Evolutionary conservation across 495 filamentous ascomycete genomes (phyloP).

Genomic region (Tuber magnatum): DNA sequence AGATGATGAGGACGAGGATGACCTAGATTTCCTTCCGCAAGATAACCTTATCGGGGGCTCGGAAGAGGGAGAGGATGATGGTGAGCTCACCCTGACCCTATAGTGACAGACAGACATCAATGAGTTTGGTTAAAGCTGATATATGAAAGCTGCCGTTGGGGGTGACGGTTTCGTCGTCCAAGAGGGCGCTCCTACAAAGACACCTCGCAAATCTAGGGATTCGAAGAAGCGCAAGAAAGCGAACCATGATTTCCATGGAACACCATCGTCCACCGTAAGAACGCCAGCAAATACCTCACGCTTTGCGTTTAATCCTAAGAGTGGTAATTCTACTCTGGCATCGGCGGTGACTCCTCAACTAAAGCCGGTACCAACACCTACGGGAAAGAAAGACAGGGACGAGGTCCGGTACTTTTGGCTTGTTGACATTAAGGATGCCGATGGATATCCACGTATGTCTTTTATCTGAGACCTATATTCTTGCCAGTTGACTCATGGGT

Average conservation of each 20-base stretch:
- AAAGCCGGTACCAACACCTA: slow-evolving; percentile 40
- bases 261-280: slow-evolving; percentile 49
- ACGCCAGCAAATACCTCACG: slow-evolving; percentile 57
- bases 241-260: slow-evolving; percentile 37
- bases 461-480: not conserved
- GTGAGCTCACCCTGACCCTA: not conserved
- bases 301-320: slow-evolving; percentile 55
- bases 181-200: slow-evolving; percentile 46
- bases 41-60: not conserved
- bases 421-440: slow-evolving; percentile 71
- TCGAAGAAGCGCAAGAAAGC: slow-evolving; percentile 40
- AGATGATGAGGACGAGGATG: not conserved
- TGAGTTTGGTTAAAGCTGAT: slow-evolving; percentile 8
- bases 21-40: slow-evolving; percentile 3
- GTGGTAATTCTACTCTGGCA: slow-evolving; percentile 76
- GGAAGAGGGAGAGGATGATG: not conserved
- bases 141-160: slow-evolving; percentile 36
- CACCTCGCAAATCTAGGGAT: slow-evolving; percentile 49
- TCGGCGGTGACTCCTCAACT: slow-evolving; percentile 34
- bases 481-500: not conserved
- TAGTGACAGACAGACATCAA: not conserved
- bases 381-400: slow-evolving; percentile 63
- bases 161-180: not conserved
- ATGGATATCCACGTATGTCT: slow-evolving; percentile 55
- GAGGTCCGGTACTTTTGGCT: slow-evolving; percentile 84